A percentile compares a stretch with the other conserved stretches of the same genome.
These are phyloP conservation scores for Dothidotthia symphoricarpi DNA, from an alignment of 2,329 filamentous ascomycete genomes.

Conservation along the genomic window DNA sequence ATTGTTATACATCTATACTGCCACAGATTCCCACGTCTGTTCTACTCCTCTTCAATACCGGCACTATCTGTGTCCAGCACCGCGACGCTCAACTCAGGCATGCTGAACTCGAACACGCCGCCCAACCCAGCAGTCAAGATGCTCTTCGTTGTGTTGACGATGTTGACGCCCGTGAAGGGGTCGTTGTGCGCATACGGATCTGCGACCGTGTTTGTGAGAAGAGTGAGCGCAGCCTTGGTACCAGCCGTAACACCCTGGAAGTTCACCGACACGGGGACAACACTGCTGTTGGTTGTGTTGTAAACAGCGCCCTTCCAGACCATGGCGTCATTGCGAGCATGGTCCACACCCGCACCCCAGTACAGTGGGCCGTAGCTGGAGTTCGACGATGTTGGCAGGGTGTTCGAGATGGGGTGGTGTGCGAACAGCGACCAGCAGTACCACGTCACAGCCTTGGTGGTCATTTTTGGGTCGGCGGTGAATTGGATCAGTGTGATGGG, in stretches of 20 bases:
- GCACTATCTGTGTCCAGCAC: slow-evolving; percentile 48
- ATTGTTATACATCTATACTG: no score
- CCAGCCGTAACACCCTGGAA: slow-evolving; percentile 32
- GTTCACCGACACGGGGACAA: slow-evolving; percentile 23
- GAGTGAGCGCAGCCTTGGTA: slow-evolving; percentile 39
- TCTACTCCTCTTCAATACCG: neutral
- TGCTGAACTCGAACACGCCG: slow-evolving; percentile 53
- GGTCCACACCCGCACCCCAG: slow-evolving; percentile 47
- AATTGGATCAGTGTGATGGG: slow-evolving; percentile 43
- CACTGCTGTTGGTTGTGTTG: slow-evolving; percentile 44
- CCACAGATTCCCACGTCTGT: no score
- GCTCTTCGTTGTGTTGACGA: slow-evolving; percentile 24
- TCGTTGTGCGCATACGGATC: slow-evolving; percentile 46
- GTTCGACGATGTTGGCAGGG: slow-evolving; percentile 42
- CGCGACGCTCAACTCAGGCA: slow-evolving; percentile 58
- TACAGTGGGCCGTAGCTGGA: slow-evolving; percentile 46
- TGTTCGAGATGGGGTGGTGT: slow-evolving; percentile 46
- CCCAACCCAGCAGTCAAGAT: slow-evolving; percentile 35
- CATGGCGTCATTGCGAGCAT: slow-evolving; percentile 28
- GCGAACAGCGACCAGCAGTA: slow-evolving; percentile 45
- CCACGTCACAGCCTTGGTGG: slow-evolving; percentile 30
- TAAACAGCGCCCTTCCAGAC: slow-evolving; percentile 52
- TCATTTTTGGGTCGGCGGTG: slow-evolving; percentile 40
- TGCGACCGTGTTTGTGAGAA: slow-evolving; percentile 44
- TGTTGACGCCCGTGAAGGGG: slow-evolving; percentile 49